Conservation (phyloP, 441 rosid genomes). For the Mallotus japonicus region DNA sequence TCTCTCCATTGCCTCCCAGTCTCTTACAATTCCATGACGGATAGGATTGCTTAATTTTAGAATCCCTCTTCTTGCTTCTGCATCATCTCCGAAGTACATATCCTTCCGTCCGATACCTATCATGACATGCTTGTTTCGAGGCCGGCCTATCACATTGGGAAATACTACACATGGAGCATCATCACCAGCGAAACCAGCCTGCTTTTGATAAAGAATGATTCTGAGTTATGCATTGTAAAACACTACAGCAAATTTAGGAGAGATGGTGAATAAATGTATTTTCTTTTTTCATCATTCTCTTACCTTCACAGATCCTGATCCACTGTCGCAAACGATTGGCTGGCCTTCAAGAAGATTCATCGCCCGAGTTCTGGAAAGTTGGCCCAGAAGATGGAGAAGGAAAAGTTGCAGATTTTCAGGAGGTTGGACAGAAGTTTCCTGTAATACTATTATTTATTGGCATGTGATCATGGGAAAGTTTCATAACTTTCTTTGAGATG, state of each 20-base stretch:
- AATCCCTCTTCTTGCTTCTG: constrained; percentile 20
- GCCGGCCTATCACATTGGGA: constrained; percentile 23
- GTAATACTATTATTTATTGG: background rate
- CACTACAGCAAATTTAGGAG: too few species aligned
- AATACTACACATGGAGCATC: constrained; percentile 22
- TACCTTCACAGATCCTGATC: constrained; percentile 25
- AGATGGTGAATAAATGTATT: too few species aligned
- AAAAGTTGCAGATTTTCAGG: background rate
- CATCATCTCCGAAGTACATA: constrained; percentile 23
- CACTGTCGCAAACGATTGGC: constrained; percentile 24
- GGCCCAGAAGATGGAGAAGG: background rate
- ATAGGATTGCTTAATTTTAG: constrained; percentile 19
- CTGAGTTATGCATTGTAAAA: too few species aligned
- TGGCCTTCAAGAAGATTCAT: constrained; percentile 13
- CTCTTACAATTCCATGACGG: constrained; percentile 18
- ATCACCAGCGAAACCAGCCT: constrained; percentile 28
- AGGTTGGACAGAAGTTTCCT: background rate
- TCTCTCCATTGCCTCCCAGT: constrained; percentile 21
- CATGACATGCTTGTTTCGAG: constrained; percentile 18
- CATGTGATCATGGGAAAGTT: background rate
- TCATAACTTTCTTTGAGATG: background rate
- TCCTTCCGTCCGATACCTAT: constrained; percentile 20
- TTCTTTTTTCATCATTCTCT: background rate
- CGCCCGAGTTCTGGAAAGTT: background rate
- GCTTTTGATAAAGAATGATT: background rate